Conservation (phyloP, 306 rosid genomes). For the Parietaria judaica region DNA sequence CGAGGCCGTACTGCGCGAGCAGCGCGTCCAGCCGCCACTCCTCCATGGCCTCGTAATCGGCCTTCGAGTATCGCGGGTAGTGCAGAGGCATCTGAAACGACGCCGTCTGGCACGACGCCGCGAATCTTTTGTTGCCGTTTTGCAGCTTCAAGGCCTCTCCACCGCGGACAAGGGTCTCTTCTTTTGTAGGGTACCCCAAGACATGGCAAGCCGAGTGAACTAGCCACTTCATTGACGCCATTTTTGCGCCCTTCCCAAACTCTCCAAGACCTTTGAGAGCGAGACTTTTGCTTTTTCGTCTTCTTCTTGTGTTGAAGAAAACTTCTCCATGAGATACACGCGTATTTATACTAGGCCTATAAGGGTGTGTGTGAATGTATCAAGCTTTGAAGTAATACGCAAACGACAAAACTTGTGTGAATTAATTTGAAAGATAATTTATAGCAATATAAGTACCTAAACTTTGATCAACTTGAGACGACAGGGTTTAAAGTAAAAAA, state of each 20-base stretch:
- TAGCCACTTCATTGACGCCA: constrained; percentile 39
- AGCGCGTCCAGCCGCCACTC: constrained; percentile 66
- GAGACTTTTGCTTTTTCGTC: not conserved
- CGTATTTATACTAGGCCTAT: constrained; percentile 10
- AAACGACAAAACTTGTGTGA: not conserved
- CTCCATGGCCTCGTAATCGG: constrained; percentile 66
- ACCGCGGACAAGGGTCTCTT: not conserved
- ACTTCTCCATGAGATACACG: not conserved
- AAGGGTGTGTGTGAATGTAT: not conserved
- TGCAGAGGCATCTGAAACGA: constrained; percentile 76
- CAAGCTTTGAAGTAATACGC: not conserved
- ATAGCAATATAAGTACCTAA: too few species aligned
- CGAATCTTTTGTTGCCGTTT: not conserved
- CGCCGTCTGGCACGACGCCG: not conserved
- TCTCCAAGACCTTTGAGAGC: not conserved
- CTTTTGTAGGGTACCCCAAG: constrained; percentile 12
- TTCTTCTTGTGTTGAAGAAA: constrained; percentile 5
- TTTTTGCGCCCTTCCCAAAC: not conserved
- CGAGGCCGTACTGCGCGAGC: constrained; percentile 57
- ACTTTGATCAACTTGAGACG: too few species aligned
- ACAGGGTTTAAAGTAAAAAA: too few species aligned
- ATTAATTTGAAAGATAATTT: too few species aligned
- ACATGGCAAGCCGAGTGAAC: constrained; percentile 38
- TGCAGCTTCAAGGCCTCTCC: constrained; percentile 13
- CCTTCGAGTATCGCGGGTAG: constrained; percentile 58